A percentile compares a stretch with the other conserved stretches of the same genome.
Conservation (phyloP, 2,329 filamentous ascomycete species). For the Achaetomium macrosporum region DNA sequence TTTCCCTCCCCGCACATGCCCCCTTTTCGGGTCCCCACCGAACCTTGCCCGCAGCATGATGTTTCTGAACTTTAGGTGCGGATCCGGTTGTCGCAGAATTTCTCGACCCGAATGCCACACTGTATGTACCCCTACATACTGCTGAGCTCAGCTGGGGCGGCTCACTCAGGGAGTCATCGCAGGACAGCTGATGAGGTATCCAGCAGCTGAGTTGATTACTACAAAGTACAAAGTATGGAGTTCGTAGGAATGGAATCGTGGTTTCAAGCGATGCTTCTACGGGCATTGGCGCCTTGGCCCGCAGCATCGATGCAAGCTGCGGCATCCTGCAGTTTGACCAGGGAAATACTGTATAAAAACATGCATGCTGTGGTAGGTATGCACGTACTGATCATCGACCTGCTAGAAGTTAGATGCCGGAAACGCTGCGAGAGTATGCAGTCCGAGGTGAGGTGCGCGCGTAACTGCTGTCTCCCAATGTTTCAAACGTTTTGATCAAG, state of each 20-base stretch:
- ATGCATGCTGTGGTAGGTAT: neutral
- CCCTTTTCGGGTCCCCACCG: constrained; percentile 10
- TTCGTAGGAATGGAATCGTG: neutral
- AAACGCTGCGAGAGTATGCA: no score
- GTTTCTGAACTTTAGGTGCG: constrained; percentile 28
- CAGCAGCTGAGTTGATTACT: no score
- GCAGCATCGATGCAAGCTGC: constrained; percentile 5
- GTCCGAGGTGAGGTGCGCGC: no score
- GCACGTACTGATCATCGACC: neutral
- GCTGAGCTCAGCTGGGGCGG: neutral
- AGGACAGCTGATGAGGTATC: no score
- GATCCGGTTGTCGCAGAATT: constrained; percentile 29
- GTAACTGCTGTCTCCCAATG: neutral
- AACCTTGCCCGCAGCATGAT: constrained; percentile 3
- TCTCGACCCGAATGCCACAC: neutral
- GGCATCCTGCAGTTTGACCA: neutral
- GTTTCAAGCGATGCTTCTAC: neutral
- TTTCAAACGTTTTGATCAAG: neutral
- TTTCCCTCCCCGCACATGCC: neutral
- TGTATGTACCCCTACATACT: neutral
- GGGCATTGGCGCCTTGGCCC: constrained; percentile 10
- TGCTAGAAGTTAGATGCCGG: neutral
- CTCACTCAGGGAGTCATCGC: no score
- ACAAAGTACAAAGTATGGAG: no score
- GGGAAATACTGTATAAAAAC: neutral